Evolutionary conservation across 2,329 filamentous ascomycete genomes (phyloP).

Genomic region (Fusarium fujikuroi): DNA sequence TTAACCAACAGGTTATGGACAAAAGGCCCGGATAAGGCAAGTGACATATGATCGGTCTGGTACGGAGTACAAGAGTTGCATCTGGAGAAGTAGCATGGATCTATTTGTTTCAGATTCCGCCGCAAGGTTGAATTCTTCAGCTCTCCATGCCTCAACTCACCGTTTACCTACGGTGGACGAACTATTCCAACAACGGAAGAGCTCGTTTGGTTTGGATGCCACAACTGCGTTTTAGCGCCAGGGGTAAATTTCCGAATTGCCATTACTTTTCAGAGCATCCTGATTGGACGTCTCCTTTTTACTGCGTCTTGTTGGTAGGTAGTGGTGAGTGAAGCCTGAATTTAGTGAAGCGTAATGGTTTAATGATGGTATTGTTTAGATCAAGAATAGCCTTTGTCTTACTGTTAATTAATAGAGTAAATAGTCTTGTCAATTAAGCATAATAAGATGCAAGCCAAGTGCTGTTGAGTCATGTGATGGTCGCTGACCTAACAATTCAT

Average conservation of each 20-base stretch:
- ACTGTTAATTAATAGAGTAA: background rate
- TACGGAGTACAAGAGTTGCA: background rate
- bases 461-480: slow-evolving; percentile 8
- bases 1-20: background rate
- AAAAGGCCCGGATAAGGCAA: background rate
- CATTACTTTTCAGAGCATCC: background rate
- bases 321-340: background rate
- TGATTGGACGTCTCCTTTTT: slow-evolving; percentile 5
- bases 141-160: slow-evolving; percentile 6
- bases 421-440: slow-evolving; percentile 4
- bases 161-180: slow-evolving; percentile 4
- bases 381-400: background rate
- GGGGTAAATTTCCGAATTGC: slow-evolving; percentile 21
- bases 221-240: slow-evolving; percentile 34
- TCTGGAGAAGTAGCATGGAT: background rate
- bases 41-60: background rate
- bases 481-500: background rate
- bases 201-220: slow-evolving; percentile 24
- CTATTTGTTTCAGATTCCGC: slow-evolving; percentile 16
- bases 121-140: slow-evolving; percentile 3
- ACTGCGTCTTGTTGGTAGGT: background rate
- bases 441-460: background rate
- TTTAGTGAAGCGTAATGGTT: background rate
- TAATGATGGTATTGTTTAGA: background rate
- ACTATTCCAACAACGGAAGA: slow-evolving; percentile 30